Evolutionary conservation across 495 filamentous ascomycete genomes (phyloP).

Genomic region (Choiromyces venosus): DNA sequence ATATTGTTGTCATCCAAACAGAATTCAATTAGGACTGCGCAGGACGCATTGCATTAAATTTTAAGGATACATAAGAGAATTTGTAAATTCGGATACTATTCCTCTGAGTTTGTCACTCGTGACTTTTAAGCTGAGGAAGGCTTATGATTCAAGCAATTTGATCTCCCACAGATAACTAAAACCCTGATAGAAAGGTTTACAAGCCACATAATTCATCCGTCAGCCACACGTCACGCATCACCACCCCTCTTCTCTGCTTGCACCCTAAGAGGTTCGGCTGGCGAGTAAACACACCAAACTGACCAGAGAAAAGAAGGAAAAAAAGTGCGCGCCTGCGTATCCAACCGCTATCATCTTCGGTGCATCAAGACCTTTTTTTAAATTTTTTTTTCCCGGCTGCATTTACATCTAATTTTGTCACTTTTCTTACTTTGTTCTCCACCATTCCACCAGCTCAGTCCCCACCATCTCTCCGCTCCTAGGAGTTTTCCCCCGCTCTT

Average conservation of each 20-base stretch:
- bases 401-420: neutral
- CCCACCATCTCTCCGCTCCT: constrained; percentile 8
- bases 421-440: neutral
- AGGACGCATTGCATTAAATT: neutral
- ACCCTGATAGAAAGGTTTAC: neutral
- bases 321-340: neutral
- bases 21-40: too few species aligned
- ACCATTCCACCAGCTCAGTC: neutral
- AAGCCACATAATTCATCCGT: neutral
- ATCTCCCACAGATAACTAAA: neutral
- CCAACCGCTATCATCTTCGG: neutral
- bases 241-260: constrained; percentile 28
- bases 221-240: constrained; percentile 14
- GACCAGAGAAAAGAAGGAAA: neutral
- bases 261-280: neutral
- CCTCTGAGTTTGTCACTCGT: too few species aligned
- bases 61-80: neutral
- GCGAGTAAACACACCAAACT: neutral
- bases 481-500: constrained; percentile 8
- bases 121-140: too few species aligned
- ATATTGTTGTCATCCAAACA: too few species aligned
- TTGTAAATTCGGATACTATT: neutral
- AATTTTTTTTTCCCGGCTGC: neutral
- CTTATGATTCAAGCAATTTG: neutral
- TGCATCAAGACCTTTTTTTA: neutral